Evolutionary conservation across 208 protist genomes (phyloP), one percentile per base, ranked within the genome.

Genomic region (Trichomonas vaginalis): DNA sequence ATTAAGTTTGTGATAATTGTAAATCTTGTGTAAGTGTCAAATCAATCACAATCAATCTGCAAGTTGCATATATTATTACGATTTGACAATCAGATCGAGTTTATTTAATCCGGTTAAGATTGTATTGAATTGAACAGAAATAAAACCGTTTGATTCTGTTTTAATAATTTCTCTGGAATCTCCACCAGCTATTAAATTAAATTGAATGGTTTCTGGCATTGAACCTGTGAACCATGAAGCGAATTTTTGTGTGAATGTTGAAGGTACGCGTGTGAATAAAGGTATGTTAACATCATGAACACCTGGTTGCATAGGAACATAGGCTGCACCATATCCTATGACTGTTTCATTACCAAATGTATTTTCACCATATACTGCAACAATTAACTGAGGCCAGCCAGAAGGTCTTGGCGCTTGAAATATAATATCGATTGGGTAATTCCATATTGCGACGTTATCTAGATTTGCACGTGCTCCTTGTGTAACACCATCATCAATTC

Each of bases 311-410:
- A 83, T 95, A 37, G 96, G 96, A 56, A 96, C 42, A 95, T 96
- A 83, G 45, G 45, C 40, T 49, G 95, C 92, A 45, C 96, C 96
- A 48, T 96, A 96, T n/a, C 96, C 96, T 27, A 92, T 42, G 32
- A 96, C 96, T 46, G 95, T 95, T 47, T 95, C 62, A 12, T 96
- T 96, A 15, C 96, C 96, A 37, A 96, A 96, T 17, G 95, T 79
- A 40, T 96, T 96, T 40, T 95, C 47, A 23, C 96, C 96, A 92
- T 96, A 96, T 40, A 96, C 61, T 8, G 42, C 56, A 48, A 95
- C 27, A 80, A 96, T 95, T 4, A 96, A 23, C 42, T 96, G 56
- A 6, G 96, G 96, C 96, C 96, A 96, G 0, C 96, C 96, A 47
- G 32, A 95, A 32, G 96, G 96, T 51, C 83, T 27, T 21, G 96